Evolutionary conservation across 768 basidiomycete species (phyloP).

Genomic region (Auricularia cornea): DNA sequence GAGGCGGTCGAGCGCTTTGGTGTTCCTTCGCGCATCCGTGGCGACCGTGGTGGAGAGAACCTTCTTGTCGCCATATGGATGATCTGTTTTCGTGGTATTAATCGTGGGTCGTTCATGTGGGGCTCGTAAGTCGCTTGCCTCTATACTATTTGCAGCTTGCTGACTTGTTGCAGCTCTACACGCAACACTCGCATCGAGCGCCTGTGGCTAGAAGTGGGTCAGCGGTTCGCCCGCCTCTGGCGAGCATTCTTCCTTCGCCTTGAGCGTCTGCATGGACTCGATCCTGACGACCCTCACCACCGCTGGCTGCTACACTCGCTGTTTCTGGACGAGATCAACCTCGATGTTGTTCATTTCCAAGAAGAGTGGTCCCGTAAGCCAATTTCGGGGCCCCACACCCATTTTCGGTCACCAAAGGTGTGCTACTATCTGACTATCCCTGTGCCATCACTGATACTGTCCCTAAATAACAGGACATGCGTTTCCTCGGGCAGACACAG

Average conservation of each 20-base stretch:
- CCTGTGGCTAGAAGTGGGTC: slow-evolving; percentile 5
- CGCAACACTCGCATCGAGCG: slow-evolving; percentile 5
- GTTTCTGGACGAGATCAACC: slow-evolving; percentile 4
- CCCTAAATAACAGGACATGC: not conserved
- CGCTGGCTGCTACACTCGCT: slow-evolving; percentile 6
- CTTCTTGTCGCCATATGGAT: slow-evolving; percentile 6
- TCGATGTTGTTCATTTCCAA: not conserved
- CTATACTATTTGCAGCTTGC: not conserved
- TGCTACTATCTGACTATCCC: not conserved
- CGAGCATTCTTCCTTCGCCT: not conserved
- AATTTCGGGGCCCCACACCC: not conserved
- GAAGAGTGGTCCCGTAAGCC: slow-evolving; percentile 3
- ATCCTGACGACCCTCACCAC: not conserved
- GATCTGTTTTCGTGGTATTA: not conserved
- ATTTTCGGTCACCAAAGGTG: not conserved
- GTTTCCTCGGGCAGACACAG: not conserved
- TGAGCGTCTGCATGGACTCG: not conserved
- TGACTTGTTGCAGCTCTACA: not conserved
- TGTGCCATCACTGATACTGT: too few relatives aligned
- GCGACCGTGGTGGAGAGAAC: slow-evolving; percentile 5
- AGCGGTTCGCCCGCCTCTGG: slow-evolving; percentile 1
- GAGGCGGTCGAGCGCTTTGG: not conserved
- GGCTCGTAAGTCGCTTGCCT: not conserved
- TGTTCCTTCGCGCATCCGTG: not conserved
- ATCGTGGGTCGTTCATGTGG: slow-evolving; percentile 7